phyloP scores from a whole-genome alignment of 2,329 filamentous ascomycete species.

The Sporothrix curviconia region DNA sequence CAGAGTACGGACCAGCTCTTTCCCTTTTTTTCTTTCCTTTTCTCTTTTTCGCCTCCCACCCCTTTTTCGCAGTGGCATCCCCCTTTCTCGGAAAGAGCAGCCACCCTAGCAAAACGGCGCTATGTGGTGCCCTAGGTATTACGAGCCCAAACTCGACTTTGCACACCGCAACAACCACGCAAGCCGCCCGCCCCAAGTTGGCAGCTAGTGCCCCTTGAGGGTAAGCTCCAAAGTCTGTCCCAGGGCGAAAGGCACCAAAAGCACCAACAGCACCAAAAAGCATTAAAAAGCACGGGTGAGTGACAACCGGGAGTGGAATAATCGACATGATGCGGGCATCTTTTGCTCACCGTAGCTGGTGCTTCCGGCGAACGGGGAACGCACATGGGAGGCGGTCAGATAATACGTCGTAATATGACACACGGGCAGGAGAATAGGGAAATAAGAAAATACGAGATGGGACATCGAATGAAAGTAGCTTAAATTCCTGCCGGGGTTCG shows the following conservation, averaged over 20 bases:
- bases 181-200: too few relatives aligned
- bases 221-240: too few relatives aligned
- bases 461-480: not conserved
- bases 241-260: too few relatives aligned
- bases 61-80: not conserved
- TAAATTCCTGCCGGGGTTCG: not conserved
- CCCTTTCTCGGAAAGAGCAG: conserved; percentile 1
- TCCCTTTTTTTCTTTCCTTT: not conserved
- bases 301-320: not conserved
- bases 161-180: not conserved
- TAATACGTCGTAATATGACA: too few relatives aligned
- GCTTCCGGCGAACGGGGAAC: not conserved
- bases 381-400: too few relatives aligned
- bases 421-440: too few relatives aligned
- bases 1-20: not conserved
- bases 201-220: conserved; percentile 7
- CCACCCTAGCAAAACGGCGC: not conserved
- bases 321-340: not conserved
- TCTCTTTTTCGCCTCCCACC: conserved; percentile 5
- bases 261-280: too few relatives aligned
- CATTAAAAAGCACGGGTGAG: too few relatives aligned
- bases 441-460: not conserved
- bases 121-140: not conserved
- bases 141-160: not conserved
- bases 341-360: not conserved